Conservation (phyloP, 495 filamentous ascomycete genomes). For the Neurospora pannonica region DNA sequence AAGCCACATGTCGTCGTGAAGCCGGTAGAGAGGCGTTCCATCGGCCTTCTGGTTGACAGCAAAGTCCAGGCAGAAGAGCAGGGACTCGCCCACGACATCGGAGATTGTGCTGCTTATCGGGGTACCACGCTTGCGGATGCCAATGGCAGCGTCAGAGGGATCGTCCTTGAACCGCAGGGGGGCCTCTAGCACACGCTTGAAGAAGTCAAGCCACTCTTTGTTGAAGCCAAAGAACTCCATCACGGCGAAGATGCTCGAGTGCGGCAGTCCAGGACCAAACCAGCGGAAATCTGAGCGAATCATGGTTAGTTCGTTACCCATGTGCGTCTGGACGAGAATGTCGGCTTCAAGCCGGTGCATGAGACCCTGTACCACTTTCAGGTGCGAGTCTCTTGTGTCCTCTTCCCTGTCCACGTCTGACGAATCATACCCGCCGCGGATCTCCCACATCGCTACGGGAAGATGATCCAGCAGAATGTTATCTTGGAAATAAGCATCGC, state of each 20-base stretch:
- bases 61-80: conserved; percentile 60
- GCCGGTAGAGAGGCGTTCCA: conserved; percentile 47
- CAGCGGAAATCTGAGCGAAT: conserved; percentile 54
- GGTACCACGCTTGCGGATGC: conserved; percentile 44
- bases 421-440: conserved; percentile 12
- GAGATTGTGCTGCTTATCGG: conserved; percentile 49
- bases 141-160: conserved; percentile 12
- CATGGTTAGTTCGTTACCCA: conserved; percentile 46
- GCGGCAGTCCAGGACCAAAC: conserved; percentile 52
- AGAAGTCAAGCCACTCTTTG: conserved; percentile 52
- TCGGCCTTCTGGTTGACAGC: conserved; percentile 50
- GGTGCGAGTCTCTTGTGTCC: conserved; percentile 9
- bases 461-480: conserved; percentile 37
- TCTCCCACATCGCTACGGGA: conserved; percentile 31
- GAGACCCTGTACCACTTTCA: conserved; percentile 44
- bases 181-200: conserved; percentile 48
- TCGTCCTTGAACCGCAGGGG: conserved; percentile 42
- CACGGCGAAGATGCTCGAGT: conserved; percentile 47
- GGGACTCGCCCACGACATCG: conserved; percentile 49
- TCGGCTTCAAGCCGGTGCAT: conserved; percentile 52
- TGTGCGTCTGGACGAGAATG: conserved; percentile 41
- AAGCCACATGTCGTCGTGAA: conserved; percentile 66
- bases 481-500: conserved; percentile 12
- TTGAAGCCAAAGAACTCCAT: conserved; percentile 53
- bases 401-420: conserved; percentile 6